Conservation (phyloP, 2,329 filamentous ascomycete species). For the Trichophyton rubrum region DNA sequence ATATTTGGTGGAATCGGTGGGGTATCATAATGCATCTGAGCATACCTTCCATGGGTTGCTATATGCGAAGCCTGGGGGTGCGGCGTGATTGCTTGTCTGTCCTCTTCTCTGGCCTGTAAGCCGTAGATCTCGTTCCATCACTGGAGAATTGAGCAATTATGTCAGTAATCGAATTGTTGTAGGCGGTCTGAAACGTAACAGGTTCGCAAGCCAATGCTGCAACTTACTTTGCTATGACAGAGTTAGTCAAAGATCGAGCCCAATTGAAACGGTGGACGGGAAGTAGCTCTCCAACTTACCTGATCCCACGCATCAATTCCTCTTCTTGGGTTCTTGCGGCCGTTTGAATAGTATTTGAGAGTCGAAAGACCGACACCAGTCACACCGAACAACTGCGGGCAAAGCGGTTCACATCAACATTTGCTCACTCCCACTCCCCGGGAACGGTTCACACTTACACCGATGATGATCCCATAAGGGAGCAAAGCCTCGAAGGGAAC, state of each 20-base stretch:
- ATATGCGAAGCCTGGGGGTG: constrained; percentile 51
- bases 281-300: constrained; percentile 33
- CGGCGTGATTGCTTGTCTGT: constrained; percentile 47
- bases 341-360: constrained; percentile 49
- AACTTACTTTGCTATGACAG: constrained; percentile 43
- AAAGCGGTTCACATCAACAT: constrained; percentile 13
- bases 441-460: constrained; percentile 35
- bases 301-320: constrained; percentile 53
- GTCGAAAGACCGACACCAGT: constrained; percentile 46
- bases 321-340: constrained; percentile 49
- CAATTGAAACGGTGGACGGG: neutral
- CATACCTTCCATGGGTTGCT: constrained; percentile 57
- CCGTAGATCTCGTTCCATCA: constrained; percentile 55
- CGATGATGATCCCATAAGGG: constrained; percentile 52
- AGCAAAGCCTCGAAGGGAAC: constrained; percentile 55
- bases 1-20: neutral
- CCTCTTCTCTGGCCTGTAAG: constrained; percentile 50
- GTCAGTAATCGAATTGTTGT: constrained; percentile 1
- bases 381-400: constrained; percentile 46
- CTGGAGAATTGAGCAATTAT: constrained; percentile 26
- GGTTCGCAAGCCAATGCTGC: neutral
- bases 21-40: neutral
- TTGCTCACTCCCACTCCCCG: neutral
- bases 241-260: neutral
- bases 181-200: neutral